These are phyloP conservation scores for Quillaja saponaria DNA, from an alignment of 306 rosid species.

Conservation along the genomic window DNA sequence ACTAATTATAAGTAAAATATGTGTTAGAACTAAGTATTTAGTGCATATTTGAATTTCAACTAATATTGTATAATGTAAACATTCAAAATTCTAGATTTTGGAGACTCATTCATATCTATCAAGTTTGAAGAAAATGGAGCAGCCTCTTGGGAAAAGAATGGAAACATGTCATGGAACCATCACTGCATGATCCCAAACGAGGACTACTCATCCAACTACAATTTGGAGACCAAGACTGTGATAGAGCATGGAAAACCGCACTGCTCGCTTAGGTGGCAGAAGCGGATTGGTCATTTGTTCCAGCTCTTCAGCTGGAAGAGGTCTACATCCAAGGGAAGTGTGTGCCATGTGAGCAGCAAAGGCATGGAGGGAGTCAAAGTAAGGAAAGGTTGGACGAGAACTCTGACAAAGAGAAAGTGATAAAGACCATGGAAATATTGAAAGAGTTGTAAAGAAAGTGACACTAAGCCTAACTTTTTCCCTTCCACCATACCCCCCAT, in stretches of 20 bases:
- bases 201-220: constrained; percentile 13
- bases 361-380: constrained; percentile 70
- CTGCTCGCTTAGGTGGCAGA: constrained; percentile 79
- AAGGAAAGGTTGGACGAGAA: constrained; percentile 84
- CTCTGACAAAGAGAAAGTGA: constrained; percentile 68
- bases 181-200: constrained; percentile 35
- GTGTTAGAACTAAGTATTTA: too few relatives aligned
- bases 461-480: constrained; percentile 16
- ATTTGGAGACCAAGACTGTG: constrained; percentile 70
- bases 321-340: constrained; percentile 50
- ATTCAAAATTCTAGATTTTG: constrained; percentile 13
- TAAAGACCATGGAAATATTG: constrained; percentile 54
- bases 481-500: constrained; percentile 26
- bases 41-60: too few relatives aligned
- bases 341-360: constrained; percentile 72
- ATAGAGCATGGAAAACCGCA: constrained; percentile 82
- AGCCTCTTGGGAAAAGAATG: constrained; percentile 93
- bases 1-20: too few relatives aligned
- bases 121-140: constrained; percentile 87
- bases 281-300: constrained; percentile 85
- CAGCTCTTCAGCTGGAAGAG: constrained; percentile 85
- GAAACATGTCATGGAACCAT: constrained; percentile 59
- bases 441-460: constrained; percentile 42
- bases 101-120: constrained; percentile 95
- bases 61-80: too few relatives aligned